A percentile compares a stretch with the other conserved stretches of the same genome.
phyloP scores from a whole-genome alignment of 441 rosid species.

The Viola pubescens region DNA sequence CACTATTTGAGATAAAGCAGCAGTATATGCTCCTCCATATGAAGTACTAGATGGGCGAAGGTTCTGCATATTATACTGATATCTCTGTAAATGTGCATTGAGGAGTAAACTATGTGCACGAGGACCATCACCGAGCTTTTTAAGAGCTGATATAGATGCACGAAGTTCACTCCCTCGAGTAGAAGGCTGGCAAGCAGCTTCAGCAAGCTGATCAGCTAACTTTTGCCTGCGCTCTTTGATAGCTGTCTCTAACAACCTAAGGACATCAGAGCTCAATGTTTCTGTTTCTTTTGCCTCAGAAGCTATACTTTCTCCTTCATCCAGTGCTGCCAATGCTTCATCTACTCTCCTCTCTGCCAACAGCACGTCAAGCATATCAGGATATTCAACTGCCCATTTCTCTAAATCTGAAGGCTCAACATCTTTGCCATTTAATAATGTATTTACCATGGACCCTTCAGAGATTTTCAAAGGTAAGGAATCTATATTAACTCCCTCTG shows the following conservation, averaged over 20 bases:
- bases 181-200: conserved; percentile 93
- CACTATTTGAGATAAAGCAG: conserved; percentile 90
- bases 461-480: conserved; percentile 34
- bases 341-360: conserved; percentile 95
- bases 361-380: conserved; percentile 83
- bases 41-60: conserved; percentile 94
- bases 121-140: conserved; percentile 95
- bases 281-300: conserved; percentile 57
- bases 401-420: conserved; percentile 68
- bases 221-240: conserved; percentile 68
- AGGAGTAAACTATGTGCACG: conserved; percentile 93
- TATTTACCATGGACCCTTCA: conserved; percentile 38
- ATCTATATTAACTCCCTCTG: conserved; percentile 79
- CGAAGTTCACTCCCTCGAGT: conserved; percentile 89
- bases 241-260: conserved; percentile 49
- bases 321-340: conserved; percentile 82
- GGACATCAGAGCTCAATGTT: conserved; percentile 41
- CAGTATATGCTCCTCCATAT: conserved; percentile 98
- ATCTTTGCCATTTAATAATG: conserved; percentile 33
- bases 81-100: conserved; percentile 77
- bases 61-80: conserved; percentile 81
- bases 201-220: conserved; percentile 93
- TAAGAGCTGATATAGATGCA: conserved; percentile 84
- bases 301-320: conserved; percentile 67
- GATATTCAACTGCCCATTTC: conserved; percentile 77